Conservation (phyloP, 768 basidiomycete genomes). For the Leucocoprinus leucothites region DNA sequence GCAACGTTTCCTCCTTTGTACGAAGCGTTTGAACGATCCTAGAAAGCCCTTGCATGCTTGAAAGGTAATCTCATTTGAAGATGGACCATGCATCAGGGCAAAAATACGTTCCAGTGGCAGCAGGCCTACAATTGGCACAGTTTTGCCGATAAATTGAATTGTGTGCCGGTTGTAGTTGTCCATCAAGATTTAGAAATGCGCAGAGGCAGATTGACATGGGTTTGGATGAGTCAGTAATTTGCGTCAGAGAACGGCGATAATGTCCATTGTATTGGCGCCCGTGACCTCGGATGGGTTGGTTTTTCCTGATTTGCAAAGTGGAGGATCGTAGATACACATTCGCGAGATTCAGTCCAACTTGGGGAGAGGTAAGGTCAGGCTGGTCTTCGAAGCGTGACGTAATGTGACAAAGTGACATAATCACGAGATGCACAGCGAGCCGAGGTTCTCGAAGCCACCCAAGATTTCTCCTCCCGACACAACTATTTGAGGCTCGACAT, state of each 20-base stretch:
- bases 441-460: not conserved
- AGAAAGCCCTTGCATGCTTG: slow-evolving; percentile 24
- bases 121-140: not conserved
- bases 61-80: slow-evolving; percentile 24
- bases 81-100: not conserved
- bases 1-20: slow-evolving; percentile 34
- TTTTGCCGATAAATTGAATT: not conserved
- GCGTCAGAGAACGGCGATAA: not conserved
- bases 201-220: slow-evolving; percentile 1
- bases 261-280: not conserved
- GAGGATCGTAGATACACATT: slow-evolving; percentile 14
- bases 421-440: not conserved
- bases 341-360: slow-evolving; percentile 1
- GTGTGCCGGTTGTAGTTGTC: not conserved
- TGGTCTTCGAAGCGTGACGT: slow-evolving; percentile 5
- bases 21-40: slow-evolving; percentile 27
- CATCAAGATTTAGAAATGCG: no score
- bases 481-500: slow-evolving; percentile 10
- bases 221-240: slow-evolving; percentile 5
- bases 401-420: slow-evolving; percentile 12
- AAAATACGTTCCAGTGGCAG: not conserved
- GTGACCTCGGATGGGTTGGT: slow-evolving; percentile 5
- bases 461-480: slow-evolving; percentile 8
- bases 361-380: not conserved
- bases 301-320: slow-evolving; percentile 15